A percentile compares a stretch with the other conserved stretches of the same genome.
Evolutionary conservation across 208 protist species (phyloP).

Genomic region (Porcisia deanei): DNA sequence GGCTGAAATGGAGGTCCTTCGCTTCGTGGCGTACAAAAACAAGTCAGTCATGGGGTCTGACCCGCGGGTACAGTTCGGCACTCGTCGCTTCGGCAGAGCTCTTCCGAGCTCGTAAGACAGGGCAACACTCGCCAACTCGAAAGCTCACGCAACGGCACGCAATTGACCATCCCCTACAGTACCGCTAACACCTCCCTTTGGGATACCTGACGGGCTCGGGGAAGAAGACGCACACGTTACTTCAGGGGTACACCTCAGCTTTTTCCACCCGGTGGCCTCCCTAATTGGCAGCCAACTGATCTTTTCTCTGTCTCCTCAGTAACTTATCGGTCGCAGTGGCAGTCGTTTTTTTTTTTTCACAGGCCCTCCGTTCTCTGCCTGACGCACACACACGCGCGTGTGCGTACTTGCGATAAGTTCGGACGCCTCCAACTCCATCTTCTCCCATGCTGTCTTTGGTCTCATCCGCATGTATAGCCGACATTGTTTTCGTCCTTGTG

Average conservation of each 20-base stretch:
- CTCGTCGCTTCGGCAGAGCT: constrained; percentile 34
- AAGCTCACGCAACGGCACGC: not conserved
- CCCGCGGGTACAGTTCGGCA: constrained; percentile 49
- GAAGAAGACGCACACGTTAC: not conserved
- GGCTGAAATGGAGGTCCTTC: constrained; percentile 38
- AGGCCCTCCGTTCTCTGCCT: not conserved
- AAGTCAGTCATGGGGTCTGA: constrained; percentile 33
- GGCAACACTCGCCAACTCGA: not conserved
- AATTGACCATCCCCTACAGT: constrained; percentile 1
- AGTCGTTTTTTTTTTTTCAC: not conserved
- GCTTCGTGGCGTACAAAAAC: constrained; percentile 32
- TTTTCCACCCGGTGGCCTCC: not conserved
- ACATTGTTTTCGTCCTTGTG: not conserved
- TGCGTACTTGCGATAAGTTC: not conserved
- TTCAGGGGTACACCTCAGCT: not conserved
- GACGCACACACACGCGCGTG: not conserved
- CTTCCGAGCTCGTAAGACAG: not conserved
- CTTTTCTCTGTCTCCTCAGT: not conserved
- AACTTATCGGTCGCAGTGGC: not conserved
- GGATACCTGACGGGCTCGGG: not conserved
- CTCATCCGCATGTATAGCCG: not conserved
- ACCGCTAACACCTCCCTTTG: not conserved
- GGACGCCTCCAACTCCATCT: not conserved
- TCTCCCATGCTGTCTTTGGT: not conserved
- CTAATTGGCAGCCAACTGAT: not conserved